These are phyloP conservation scores for Sporothrix brasiliensis DNA, from an alignment of 2,329 filamentous ascomycete genomes.

Conservation along the genomic window DNA sequence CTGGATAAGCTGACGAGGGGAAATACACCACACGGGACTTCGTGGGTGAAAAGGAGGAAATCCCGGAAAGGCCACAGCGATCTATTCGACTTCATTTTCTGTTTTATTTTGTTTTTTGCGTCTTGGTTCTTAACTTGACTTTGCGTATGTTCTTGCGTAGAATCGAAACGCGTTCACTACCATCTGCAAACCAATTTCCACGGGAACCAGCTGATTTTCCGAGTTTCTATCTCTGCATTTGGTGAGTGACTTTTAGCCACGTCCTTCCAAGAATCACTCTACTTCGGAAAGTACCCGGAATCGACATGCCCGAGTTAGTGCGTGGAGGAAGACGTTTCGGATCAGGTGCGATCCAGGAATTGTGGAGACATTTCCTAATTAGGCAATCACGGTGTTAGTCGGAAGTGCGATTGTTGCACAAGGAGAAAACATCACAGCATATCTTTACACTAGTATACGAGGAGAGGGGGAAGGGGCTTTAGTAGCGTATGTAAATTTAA, in stretches of 20 bases:
- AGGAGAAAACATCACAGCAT: too few relatives aligned
- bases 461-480: too few relatives aligned
- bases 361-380: conserved; percentile 7
- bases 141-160: not conserved
- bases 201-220: too few relatives aligned
- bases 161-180: not conserved
- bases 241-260: not conserved
- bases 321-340: not conserved
- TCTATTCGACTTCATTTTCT: not conserved
- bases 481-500: too few relatives aligned
- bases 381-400: conserved; percentile 20
- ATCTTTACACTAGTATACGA: too few relatives aligned
- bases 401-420: not conserved
- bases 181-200: not conserved
- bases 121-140: not conserved
- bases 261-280: not conserved
- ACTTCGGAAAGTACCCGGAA: not conserved
- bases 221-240: too few relatives aligned
- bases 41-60: not conserved
- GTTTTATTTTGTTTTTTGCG: not conserved
- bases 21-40: not conserved
- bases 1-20: not conserved
- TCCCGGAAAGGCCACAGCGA: not conserved
- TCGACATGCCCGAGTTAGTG: not conserved
- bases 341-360: conserved; percentile 17